phyloP scores from a whole-genome alignment of 1,284 basidiomycete species.

The Ganoderma sinense region DNA sequence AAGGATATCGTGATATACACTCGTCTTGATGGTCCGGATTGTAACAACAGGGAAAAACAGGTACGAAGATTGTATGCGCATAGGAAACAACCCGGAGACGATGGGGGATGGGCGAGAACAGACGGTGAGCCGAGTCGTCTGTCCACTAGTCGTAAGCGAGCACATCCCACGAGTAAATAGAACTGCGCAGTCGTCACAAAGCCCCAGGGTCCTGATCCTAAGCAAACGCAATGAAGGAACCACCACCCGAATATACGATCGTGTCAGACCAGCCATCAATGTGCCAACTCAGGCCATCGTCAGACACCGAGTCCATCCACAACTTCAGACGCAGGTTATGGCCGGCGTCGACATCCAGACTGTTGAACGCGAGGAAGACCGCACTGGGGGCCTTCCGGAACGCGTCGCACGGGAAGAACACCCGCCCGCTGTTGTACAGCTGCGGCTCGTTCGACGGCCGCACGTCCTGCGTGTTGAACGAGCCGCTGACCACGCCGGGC shows the following conservation, averaged over 20 bases:
- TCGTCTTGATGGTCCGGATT: not conserved
- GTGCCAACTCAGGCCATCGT: not conserved
- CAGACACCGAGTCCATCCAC: not conserved
- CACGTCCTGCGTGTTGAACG: slow-evolving; percentile 12
- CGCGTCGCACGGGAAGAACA: not conserved
- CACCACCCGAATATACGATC: slow-evolving; percentile 1
- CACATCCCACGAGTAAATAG: too few species aligned
- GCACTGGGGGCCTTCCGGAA: not conserved
- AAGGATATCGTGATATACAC: not conserved
- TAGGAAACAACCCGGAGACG: too few species aligned
- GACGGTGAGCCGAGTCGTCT: too few species aligned
- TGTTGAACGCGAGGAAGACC: not conserved
- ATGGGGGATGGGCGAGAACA: too few species aligned
- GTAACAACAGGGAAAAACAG: too few species aligned
- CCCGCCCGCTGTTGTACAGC: not conserved
- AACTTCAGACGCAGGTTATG: not conserved
- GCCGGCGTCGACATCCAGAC: not conserved
- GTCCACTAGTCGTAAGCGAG: too few species aligned
- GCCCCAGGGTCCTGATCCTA: not conserved
- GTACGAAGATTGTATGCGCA: too few species aligned
- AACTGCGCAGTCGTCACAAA: too few species aligned
- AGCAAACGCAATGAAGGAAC: not conserved
- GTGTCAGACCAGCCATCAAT: slow-evolving; percentile 2
- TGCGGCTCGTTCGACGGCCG: slow-evolving; percentile 1
- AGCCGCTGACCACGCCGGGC: slow-evolving; percentile 12